Percentiles rank a stretch among this genome's conserved stretches.
Conservation (phyloP, 208 protist genomes). For the Jaenimonas drosophilae region DNA sequence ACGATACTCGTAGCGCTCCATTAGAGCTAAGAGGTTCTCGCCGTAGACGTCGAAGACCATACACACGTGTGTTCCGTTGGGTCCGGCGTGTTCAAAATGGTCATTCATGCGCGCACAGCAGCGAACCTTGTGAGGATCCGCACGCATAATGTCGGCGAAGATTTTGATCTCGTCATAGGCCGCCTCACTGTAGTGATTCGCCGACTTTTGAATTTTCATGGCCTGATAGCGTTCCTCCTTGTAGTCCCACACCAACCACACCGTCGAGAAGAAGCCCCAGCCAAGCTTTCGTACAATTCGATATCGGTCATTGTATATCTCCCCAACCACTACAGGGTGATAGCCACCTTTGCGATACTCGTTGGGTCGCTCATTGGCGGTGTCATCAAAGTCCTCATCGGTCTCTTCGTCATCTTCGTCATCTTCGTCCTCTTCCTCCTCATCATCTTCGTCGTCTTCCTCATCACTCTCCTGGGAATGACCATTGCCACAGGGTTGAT, state of each 20-base stretch:
- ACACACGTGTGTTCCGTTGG: constrained; percentile 90
- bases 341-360: constrained; percentile 95
- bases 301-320: constrained; percentile 93
- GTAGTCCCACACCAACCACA: constrained; percentile 96
- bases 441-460: too few relatives aligned
- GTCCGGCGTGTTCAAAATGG: constrained; percentile 81
- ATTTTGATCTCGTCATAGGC: constrained; percentile 79
- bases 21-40: constrained; percentile 93
- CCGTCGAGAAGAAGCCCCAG: constrained; percentile 99
- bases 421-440: constrained; percentile 27
- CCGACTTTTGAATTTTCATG: constrained; percentile 77
- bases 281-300: constrained; percentile 93
- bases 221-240: constrained; percentile 90
- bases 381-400: constrained; percentile 83
- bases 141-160: constrained; percentile 71
- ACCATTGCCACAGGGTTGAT: too few relatives aligned
- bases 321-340: constrained; percentile 90
- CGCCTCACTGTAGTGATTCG: constrained; percentile 70
- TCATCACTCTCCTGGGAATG: too few relatives aligned
- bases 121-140: constrained; percentile 54
- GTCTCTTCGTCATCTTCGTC: constrained; percentile 27
- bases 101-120: constrained; percentile 80
- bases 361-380: constrained; percentile 61
- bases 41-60: constrained; percentile 98
- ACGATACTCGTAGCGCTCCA: constrained; percentile 92